Evolutionary conservation across 208 protist species (phyloP).

Genomic region (Strigomonas culicis): DNA sequence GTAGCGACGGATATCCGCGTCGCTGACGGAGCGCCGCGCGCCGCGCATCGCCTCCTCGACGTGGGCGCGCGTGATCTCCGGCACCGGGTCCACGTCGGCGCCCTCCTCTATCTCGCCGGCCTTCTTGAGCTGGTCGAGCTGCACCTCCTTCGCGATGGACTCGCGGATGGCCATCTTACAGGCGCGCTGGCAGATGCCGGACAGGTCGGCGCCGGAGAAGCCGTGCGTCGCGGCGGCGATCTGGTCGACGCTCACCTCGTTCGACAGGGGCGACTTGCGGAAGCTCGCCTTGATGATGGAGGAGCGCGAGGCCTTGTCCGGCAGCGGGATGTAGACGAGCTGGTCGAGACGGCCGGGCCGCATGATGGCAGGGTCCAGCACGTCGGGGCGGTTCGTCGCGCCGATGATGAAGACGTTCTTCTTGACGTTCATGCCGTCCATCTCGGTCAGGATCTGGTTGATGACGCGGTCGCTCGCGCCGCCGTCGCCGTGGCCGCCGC

Average conservation of each 20-base stretch:
- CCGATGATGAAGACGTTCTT: conserved; percentile 99
- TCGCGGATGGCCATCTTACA: conserved; percentile 92
- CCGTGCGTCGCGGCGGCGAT: conserved; percentile 97
- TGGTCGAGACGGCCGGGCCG: conserved; percentile 96
- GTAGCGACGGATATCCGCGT: conserved; percentile 91
- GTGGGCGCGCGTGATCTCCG: conserved; percentile 87
- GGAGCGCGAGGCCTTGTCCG: conserved; percentile 96
- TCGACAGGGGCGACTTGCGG: conserved; percentile 97
- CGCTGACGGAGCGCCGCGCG: conserved; percentile 89
- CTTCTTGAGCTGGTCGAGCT: conserved; percentile 69
- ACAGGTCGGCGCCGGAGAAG: conserved; percentile 99
- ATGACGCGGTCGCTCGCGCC: conserved; percentile 99
- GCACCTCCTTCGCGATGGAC: conserved; percentile 87
- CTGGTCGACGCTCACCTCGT: conserved; percentile 95
- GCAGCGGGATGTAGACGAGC: conserved; percentile 99
- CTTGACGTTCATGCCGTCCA: conserved; percentile 99
- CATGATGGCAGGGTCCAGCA: conserved; percentile 99
- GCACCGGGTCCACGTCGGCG: conserved; percentile 85
- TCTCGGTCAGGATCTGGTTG: conserved; percentile 99
- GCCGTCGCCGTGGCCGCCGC: conserved; percentile 96
- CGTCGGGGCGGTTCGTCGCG: conserved; percentile 99
- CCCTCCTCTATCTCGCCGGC: conserved; percentile 52
- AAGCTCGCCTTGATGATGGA: conserved; percentile 98
- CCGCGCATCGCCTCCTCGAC: conserved; percentile 91
- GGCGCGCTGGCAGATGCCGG: conserved; percentile 88